Conservation (phyloP, 2,329 filamentous ascomycete genomes). For the Colletotrichum echinochloae region DNA sequence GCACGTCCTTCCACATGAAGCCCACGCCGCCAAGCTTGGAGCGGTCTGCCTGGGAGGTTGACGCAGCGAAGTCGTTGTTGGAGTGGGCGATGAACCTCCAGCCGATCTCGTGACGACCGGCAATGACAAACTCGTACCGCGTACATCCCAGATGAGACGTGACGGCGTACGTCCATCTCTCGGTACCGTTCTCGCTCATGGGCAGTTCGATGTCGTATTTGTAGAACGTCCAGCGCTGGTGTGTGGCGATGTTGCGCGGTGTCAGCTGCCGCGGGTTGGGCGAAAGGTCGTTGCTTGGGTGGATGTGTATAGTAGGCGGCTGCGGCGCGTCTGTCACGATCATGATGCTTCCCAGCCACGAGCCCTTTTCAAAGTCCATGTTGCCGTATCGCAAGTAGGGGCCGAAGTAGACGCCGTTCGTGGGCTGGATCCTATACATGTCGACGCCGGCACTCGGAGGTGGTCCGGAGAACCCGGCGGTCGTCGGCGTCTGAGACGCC, state of each 20-base stretch:
- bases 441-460: constrained; percentile 90
- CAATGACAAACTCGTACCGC: constrained; percentile 96
- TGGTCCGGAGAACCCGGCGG: constrained; percentile 88
- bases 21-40: constrained; percentile 88
- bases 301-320: constrained; percentile 95
- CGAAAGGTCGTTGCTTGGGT: constrained; percentile 89
- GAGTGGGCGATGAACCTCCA: constrained; percentile 98
- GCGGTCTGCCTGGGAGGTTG: constrained; percentile 87
- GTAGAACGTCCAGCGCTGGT: constrained; percentile 96
- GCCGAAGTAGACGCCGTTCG: constrained; percentile 97
- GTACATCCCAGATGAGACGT: constrained; percentile 97
- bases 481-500: constrained; percentile 77
- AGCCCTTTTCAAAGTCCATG: constrained; percentile 91
- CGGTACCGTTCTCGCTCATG: constrained; percentile 85
- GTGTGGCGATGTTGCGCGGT: constrained; percentile 83
- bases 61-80: constrained; percentile 93
- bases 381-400: constrained; percentile 96
- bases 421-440: constrained; percentile 92
- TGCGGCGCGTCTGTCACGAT: constrained; percentile 91
- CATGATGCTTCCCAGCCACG: constrained; percentile 94
- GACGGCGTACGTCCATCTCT: constrained; percentile 97
- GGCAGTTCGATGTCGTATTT: constrained; percentile 91
- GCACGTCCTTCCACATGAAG: constrained; percentile 98
- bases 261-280: constrained; percentile 92
- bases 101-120: constrained; percentile 87